Evolutionary conservation across 2,329 filamentous ascomycete species (phyloP).

Genomic region (Botrytis deweyae): DNA sequence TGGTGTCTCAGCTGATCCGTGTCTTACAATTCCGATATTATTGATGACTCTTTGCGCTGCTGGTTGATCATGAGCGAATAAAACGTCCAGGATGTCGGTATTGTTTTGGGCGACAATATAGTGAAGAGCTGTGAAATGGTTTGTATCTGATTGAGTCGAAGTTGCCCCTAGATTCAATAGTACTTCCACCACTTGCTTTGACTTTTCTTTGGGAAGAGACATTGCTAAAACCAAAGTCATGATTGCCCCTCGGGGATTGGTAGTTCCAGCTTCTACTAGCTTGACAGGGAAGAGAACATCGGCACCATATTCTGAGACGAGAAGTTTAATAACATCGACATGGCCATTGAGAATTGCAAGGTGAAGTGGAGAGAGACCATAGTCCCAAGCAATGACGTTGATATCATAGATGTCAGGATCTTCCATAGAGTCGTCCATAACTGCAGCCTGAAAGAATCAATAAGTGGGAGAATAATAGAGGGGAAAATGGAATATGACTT

Average conservation of each 20-base stretch:
- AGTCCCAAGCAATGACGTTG: slow-evolving; percentile 78
- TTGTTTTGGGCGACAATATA: slow-evolving; percentile 57
- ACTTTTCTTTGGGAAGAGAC: slow-evolving; percentile 60
- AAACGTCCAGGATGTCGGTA: slow-evolving; percentile 47
- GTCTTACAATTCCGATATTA: slow-evolving; percentile 53
- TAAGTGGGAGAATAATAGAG: slow-evolving; percentile 40
- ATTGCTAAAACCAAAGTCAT: slow-evolving; percentile 69
- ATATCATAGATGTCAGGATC: slow-evolving; percentile 80
- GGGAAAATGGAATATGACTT: slow-evolving; percentile 47
- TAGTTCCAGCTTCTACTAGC: slow-evolving; percentile 33
- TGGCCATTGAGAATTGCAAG: slow-evolving; percentile 75
- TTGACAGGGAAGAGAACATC: slow-evolving; percentile 76
- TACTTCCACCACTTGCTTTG: slow-evolving; percentile 61
- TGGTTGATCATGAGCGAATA: slow-evolving; percentile 57
- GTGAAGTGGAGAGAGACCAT: slow-evolving; percentile 70
- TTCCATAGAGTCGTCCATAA: slow-evolving; percentile 57
- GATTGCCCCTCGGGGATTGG: slow-evolving; percentile 56
- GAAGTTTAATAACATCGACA: slow-evolving; percentile 62
- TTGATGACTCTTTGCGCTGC: slow-evolving; percentile 65
- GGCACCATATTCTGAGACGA: slow-evolving; percentile 74
- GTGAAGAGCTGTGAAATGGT: slow-evolving; percentile 65
- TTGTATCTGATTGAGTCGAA: slow-evolving; percentile 67
- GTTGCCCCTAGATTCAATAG: slow-evolving; percentile 71
- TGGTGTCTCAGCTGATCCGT: slow-evolving; percentile 48
- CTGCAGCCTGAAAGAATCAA: slow-evolving; percentile 42